Base-by-base conservation (phyloP, 306 rosid species). In the Sicyos baderoa region DNA sequence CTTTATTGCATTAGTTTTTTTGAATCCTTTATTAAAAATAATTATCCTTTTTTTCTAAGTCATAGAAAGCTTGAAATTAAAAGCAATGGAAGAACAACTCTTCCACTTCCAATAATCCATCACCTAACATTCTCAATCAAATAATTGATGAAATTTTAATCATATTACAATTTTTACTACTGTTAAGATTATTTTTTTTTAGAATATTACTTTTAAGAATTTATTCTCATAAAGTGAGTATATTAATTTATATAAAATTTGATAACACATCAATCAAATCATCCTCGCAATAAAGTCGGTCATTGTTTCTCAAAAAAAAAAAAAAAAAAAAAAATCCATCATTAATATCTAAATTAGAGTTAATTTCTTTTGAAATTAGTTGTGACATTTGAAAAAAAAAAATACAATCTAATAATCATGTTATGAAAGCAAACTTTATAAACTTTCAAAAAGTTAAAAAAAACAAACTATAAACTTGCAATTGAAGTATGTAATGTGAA, bases 371-470 rank as follows among this genome's bases (percentile, higher is more conserved):
- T 16, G 22, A 60, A 37, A 60, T 25, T 23, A 23, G 14, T 2
- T 32, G 6, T 5, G 35, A 14, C 48, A 32, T 60, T 60, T 9
- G 48, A 60, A 32, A 60, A 32, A 60, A 32, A 4, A 48, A 60
- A n/a, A 60, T 13, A n/a, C 1, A n/a, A 60, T 60, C 67, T 60
- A 60, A 60, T 57, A 57, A 57, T 57, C 19, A 57, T 57, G 40
- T 0, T 55, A 25, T 6, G 63, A 57, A 25, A 57, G 63, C 35
- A 22, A 7, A 51, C 15, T 6, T 54, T n/a, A n/a, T n/a, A n/a
- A n/a, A n/a, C n/a, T n/a, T n/a, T n/a, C n/a, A n/a, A n/a, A n/a
- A n/a, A n/a, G n/a, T n/a, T n/a, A n/a, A n/a, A n/a, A n/a, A n/a
- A n/a, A n/a, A n/a, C n/a, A n/a, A 25, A 23, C 25, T 23, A 57